Percentiles rank a stretch among this genome's conserved stretches.
These are phyloP conservation scores for Pleurotus tuoliensis DNA, from an alignment of 768 basidiomycete genomes.

Conservation along the genomic window DNA sequence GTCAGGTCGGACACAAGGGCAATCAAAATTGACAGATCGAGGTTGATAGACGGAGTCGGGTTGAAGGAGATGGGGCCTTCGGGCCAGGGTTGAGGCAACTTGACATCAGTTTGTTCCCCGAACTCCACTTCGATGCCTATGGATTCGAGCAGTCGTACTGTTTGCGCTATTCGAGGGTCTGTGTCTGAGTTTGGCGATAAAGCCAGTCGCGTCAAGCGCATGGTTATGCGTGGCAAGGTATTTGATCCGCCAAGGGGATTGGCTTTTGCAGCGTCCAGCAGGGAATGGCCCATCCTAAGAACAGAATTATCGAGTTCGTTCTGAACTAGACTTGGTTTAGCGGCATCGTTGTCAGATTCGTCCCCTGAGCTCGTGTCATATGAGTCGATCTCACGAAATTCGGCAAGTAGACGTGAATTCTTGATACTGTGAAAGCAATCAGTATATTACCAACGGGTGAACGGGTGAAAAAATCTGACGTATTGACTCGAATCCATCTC, in stretches of 20 bases:
- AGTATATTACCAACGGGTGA: not conserved
- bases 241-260: constrained; percentile 43
- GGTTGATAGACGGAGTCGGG: constrained; percentile 64
- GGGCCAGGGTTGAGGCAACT: constrained; percentile 8
- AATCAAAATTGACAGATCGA: constrained; percentile 83
- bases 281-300: constrained; percentile 62
- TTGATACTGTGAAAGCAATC: constrained; percentile 50
- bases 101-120: constrained; percentile 46
- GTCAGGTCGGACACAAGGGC: constrained; percentile 82
- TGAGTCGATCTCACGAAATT: constrained; percentile 83
- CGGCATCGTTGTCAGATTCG: constrained; percentile 44
- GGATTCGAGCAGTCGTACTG: constrained; percentile 47
- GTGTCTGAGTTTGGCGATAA: constrained; percentile 28
- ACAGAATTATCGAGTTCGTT: constrained; percentile 69
- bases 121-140: constrained; percentile 69
- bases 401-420: constrained; percentile 69
- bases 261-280: constrained; percentile 59
- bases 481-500: constrained; percentile 83
- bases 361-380: constrained; percentile 61
- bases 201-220: constrained; percentile 71
- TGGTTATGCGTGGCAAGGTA: constrained; percentile 42
- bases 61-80: constrained; percentile 20
- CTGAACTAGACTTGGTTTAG: constrained; percentile 40
- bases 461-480: constrained; percentile 46
- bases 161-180: constrained; percentile 59